Percentiles rank a stretch among this genome's conserved stretches.
phyloP scores from a whole-genome alignment of 1,284 basidiomycete genomes.

The Gymnopus androsaceus region DNA sequence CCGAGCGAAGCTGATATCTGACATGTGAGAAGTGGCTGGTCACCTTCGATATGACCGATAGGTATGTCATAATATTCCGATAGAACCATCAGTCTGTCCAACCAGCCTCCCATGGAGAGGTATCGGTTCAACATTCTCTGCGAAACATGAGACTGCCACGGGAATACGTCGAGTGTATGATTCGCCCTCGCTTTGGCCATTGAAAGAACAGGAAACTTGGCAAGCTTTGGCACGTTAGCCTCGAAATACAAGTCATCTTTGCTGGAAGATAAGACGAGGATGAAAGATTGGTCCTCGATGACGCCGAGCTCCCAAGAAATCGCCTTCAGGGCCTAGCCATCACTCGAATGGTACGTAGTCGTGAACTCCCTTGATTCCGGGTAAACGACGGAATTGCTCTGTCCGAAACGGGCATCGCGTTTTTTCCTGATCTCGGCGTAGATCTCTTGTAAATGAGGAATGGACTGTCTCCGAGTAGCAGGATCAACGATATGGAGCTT shows the following conservation, averaged over 20 bases:
- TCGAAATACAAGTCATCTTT: conserved; percentile 90
- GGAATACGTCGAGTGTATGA: conserved; percentile 76
- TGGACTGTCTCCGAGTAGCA: conserved; percentile 80
- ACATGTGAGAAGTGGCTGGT: conserved; percentile 84
- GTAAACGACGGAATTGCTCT: conserved; percentile 64
- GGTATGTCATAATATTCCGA: conserved; percentile 94
- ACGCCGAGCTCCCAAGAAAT: conserved; percentile 86
- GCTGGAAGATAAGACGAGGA: conserved; percentile 83
- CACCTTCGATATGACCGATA: conserved; percentile 88
- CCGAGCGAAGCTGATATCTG: conserved; percentile 91
- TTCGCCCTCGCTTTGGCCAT: conserved; percentile 78
- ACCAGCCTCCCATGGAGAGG: conserved; percentile 76
- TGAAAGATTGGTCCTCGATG: conserved; percentile 69
- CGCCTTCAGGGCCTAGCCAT: conserved; percentile 81
- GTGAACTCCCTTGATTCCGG: conserved; percentile 71
- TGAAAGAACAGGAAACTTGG: conserved; percentile 86
- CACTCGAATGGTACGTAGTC: conserved; percentile 79
- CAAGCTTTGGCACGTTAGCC: conserved; percentile 66
- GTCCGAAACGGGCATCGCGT: conserved; percentile 42
- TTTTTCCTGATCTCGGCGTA: conserved; percentile 66
- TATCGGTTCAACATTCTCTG: conserved; percentile 87
- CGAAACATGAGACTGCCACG: conserved; percentile 74
- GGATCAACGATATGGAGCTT: conserved; percentile 91
- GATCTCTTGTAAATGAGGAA: conserved; percentile 74
- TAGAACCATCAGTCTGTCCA: conserved; percentile 80